Evolutionary conservation across 2,329 filamentous ascomycete species (phyloP), one percentile per base, ranked within the genome.

Genomic region (Alternaria tenuissima): DNA sequence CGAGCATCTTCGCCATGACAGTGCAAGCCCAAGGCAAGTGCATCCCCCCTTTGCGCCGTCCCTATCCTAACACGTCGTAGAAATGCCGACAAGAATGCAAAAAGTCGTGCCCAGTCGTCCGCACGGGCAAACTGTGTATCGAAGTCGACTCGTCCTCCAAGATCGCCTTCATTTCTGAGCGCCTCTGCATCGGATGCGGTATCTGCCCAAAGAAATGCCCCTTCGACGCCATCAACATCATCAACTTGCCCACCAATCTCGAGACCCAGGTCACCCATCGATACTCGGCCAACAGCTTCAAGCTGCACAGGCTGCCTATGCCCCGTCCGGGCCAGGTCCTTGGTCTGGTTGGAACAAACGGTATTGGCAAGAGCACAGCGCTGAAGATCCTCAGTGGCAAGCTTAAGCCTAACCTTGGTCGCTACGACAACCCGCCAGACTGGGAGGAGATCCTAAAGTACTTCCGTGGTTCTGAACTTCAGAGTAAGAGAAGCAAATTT

Each of bases 1-100:
- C 65, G 67, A 69, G 69, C 71, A 72, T 75, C 77, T 83, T 76
- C 83, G 80, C 77, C 72, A 72, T 59, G 67, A 81, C 76, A 94
- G 91, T 94, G 92, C 87, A 95, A 95, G 80, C 92, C 92, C 61
- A 94, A 94, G 87, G 91, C 91, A 85, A 74, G 80, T 69, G 34
- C 58, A 58, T 61, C 69, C 57, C 20, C 20, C 34, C 1, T 6
- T 41, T 12, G 41, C 34, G 8, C 46, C 68, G 63, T 71, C 69
- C 61, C 68, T 52, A 51, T 52, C 30, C 72, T 72, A 61, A 73
- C 62, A 42, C 28, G 16, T n/a, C 64, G 70, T 75, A 94, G 91
- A 98, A 98, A 93, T 98, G 95, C 81, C 90, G 94, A 71, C 94
- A 97, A 84, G 95, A 99, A 82, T 99, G 95, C 87, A 98, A 98